Base-by-base conservation (phyloP, 345 rosid species). In the Conringia planisiliqua region DNA sequence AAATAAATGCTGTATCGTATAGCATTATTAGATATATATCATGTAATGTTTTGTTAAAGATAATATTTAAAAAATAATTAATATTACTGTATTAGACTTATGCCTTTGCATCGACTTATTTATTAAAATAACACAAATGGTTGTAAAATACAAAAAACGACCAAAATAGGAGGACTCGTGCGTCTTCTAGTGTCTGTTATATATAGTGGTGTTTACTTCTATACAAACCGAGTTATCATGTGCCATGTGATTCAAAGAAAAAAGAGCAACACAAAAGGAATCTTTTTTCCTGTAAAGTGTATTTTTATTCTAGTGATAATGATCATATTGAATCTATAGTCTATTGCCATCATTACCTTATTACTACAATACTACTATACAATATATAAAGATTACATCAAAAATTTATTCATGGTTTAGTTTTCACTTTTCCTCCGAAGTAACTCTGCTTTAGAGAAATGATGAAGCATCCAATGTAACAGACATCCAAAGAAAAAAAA, bases 191-290 rank as follows among this genome's bases (percentile, higher is more conserved):
- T 57, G 51, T 46, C 22, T 60, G 12, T 35, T 60, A 47, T 10
- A 20, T 58, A 14, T 22, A 36, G 10, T 47, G 9, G 14, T 47
- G 9, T 47, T 18, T 16, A 1, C 20, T 18, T 18, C 14, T 20
- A 33, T 54, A 33, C 58, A 61, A 40, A 13, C 69, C 26, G 50
- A 64, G 62, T 69, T 52, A 68, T 42, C 65, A 69, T 69, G 79
- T 69, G 79, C 75, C 79, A 69, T 42, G 75, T 76, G 79, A 44
- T 12, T 9, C n/a, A 75, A 27, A 58, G 47, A 12, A 68, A 22
- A 61, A 32, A 40, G 27, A 61, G 24, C 27, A 50, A 30, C 64
- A 52, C 74, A 26, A 61, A 51, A 24, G 42, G 79, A 69, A 69
- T 76, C 33, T 68, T 4, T 51, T 44, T 68, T 27, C 68, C 58